A percentile compares a stretch with the other conserved stretches of the same genome.
Conservation (phyloP, 2,329 filamentous ascomycete species). For the Intubia oerlemansii region DNA sequence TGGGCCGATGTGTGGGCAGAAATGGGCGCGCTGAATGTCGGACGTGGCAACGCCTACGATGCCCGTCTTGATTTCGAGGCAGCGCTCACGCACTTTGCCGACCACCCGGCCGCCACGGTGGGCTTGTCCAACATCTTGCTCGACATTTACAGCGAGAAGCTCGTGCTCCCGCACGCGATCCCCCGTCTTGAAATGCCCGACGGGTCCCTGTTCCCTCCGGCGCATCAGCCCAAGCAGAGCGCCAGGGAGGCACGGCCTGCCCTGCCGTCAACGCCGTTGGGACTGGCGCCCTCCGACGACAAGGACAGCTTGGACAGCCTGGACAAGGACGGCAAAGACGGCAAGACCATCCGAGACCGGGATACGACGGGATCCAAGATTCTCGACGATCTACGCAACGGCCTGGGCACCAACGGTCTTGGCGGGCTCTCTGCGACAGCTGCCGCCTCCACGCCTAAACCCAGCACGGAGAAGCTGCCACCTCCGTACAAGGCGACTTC, state of each 20-base stretch:
- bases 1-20: slow-evolving; percentile 71
- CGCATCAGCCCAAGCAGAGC: too few relatives aligned
- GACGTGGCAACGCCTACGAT: slow-evolving; percentile 39
- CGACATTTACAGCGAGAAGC: slow-evolving; percentile 55
- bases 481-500: slow-evolving; percentile 35
- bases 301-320: too few relatives aligned
- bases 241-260: slow-evolving; percentile 5
- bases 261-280: slow-evolving; percentile 24
- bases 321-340: too few relatives aligned
- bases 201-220: slow-evolving; percentile 11
- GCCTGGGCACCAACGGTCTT: neutral
- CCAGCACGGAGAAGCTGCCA: slow-evolving; percentile 14
- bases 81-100: slow-evolving; percentile 55
- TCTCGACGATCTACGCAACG: neutral
- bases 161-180: slow-evolving; percentile 36
- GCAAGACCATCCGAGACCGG: neutral
- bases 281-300: slow-evolving; percentile 15
- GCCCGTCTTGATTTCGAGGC: slow-evolving; percentile 65
- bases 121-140: slow-evolving; percentile 69
- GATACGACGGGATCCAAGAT: neutral
- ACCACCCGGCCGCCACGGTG: slow-evolving; percentile 64
- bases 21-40: slow-evolving; percentile 45
- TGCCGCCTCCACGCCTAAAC: neutral
- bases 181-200: slow-evolving; percentile 19
- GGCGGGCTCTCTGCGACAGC: too few relatives aligned